Conservation (phyloP, 176 grass and related monocot species). For the Stipa capillata region DNA sequence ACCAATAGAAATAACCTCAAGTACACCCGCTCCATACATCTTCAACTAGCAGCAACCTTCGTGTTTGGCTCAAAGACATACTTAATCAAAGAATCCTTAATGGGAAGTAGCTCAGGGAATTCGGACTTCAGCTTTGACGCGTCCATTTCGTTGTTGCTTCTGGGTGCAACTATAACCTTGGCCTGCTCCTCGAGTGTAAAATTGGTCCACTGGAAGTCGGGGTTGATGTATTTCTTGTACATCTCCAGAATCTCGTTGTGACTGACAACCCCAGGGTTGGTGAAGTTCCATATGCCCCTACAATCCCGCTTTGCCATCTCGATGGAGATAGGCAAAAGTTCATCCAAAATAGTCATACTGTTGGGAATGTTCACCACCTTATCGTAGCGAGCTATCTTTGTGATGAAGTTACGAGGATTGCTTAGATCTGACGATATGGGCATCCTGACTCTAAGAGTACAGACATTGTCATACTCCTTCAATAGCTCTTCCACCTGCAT, state of each 20-base stretch:
- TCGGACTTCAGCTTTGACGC: slow-evolving; percentile 62
- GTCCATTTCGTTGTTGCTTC: slow-evolving; percentile 87
- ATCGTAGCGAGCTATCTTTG: slow-evolving; percentile 54
- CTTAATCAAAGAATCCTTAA: slow-evolving; percentile 69
- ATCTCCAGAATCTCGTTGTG: slow-evolving; percentile 70
- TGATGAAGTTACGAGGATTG: slow-evolving; percentile 65
- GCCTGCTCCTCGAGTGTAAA: slow-evolving; percentile 77
- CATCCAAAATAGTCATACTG: slow-evolving; percentile 61
- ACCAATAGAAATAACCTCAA: not conserved
- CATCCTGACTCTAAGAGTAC: slow-evolving; percentile 61
- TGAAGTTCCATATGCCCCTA: slow-evolving; percentile 63
- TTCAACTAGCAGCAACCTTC: slow-evolving; percentile 30
- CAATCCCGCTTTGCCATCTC: slow-evolving; percentile 63
- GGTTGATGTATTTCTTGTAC: slow-evolving; percentile 50
- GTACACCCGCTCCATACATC: too few species aligned
- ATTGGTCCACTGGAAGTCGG: slow-evolving; percentile 50
- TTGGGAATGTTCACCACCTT: slow-evolving; percentile 71
- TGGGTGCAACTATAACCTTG: slow-evolving; percentile 68
- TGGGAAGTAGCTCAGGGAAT: slow-evolving; percentile 58
- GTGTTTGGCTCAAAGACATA: slow-evolving; percentile 78
- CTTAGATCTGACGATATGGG: slow-evolving; percentile 56
- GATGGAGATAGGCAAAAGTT: slow-evolving; percentile 52
- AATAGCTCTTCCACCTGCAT: slow-evolving; percentile 69
- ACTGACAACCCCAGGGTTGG: slow-evolving; percentile 51
- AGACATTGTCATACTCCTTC: slow-evolving; percentile 62